Evolutionary conservation across 139 green algal genomes (phyloP).

Genomic region (Monoraphidium neglectum): DNA sequence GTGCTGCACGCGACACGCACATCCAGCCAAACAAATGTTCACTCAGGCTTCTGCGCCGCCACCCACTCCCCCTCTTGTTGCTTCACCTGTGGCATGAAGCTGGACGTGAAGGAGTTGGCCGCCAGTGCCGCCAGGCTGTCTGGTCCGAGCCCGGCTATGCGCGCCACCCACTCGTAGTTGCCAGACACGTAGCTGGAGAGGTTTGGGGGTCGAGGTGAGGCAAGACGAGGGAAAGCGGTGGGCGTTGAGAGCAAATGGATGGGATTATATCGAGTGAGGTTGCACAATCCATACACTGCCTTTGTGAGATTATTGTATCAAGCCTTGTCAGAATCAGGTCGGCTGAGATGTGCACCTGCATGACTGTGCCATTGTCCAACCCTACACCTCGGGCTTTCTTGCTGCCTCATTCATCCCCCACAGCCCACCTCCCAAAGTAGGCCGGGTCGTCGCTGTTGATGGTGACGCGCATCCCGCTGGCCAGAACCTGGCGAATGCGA

Average conservation of each 20-base stretch:
- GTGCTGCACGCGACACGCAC: too few species aligned
- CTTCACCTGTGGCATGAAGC: conserved; percentile 25
- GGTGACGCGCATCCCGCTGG: conserved; percentile 38
- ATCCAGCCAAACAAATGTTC: too few species aligned
- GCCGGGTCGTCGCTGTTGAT: conserved; percentile 70
- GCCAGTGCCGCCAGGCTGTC: conserved; percentile 33
- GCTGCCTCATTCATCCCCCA: background rate
- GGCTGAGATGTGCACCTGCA: too few species aligned
- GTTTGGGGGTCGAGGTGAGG: background rate
- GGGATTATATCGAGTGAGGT: too few species aligned
- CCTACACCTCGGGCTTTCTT: background rate
- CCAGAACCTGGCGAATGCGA: conserved; percentile 34
- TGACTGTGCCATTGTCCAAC: too few species aligned
- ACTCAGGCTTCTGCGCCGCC: conserved; percentile 15
- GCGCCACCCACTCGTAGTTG: conserved; percentile 51
- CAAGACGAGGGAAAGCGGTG: background rate
- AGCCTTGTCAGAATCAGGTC: too few species aligned
- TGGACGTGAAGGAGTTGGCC: conserved; percentile 33
- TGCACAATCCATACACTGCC: too few species aligned
- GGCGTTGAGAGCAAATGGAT: too few species aligned
- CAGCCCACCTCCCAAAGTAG: conserved; percentile 48
- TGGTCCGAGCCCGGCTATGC: conserved; percentile 13
- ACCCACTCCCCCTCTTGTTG: conserved; percentile 11
- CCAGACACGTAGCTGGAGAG: conserved; percentile 38
- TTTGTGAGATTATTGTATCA: too few species aligned